Conservation (phyloP, 495 filamentous ascomycete species). For the Immersiella caudata region DNA sequence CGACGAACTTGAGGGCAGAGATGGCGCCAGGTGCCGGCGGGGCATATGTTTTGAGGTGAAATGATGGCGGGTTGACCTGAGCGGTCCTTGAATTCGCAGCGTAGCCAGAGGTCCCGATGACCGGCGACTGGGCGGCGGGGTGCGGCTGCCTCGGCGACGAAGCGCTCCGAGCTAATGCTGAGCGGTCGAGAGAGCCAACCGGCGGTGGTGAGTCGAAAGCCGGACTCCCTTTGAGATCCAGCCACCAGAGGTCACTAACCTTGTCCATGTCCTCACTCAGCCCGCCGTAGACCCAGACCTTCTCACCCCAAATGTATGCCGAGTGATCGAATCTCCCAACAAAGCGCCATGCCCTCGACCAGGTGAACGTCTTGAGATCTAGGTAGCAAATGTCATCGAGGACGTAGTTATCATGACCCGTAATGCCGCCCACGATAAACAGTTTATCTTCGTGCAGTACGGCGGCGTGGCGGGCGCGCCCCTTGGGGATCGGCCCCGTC, state of each 20-base stretch:
- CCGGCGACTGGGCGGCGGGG: conserved; percentile 41
- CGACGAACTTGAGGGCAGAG: conserved; percentile 84
- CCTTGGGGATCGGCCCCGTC: conserved; percentile 78
- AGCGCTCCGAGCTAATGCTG: conserved; percentile 36
- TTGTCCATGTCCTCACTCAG: conserved; percentile 94
- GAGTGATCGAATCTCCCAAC: conserved; percentile 92
- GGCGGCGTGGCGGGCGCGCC: conserved; percentile 88
- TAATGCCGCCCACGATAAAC: conserved; percentile 89
- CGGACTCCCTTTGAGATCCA: conserved; percentile 87
- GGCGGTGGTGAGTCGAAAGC: conserved; percentile 74
- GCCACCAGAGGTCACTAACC: conserved; percentile 92
- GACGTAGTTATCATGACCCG: conserved; percentile 82
- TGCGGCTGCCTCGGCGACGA: conserved; percentile 50
- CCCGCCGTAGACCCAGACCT: conserved; percentile 97
- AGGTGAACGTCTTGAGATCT: conserved; percentile 95
- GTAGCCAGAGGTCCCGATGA: conserved; percentile 70
- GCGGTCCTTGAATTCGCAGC: conserved; percentile 87
- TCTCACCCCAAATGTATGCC: conserved; percentile 82
- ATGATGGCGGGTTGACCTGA: conserved; percentile 73
- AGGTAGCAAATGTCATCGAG: conserved; percentile 95
- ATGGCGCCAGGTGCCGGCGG: conserved; percentile 78
- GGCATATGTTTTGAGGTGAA: conserved; percentile 69
- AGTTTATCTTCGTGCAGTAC: conserved; percentile 95
- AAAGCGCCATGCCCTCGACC: conserved; percentile 95
- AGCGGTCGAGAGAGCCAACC: conserved; percentile 64